Conservation (phyloP, 352 stramenopile genomes). For the Phytophthora lateralis region DNA sequence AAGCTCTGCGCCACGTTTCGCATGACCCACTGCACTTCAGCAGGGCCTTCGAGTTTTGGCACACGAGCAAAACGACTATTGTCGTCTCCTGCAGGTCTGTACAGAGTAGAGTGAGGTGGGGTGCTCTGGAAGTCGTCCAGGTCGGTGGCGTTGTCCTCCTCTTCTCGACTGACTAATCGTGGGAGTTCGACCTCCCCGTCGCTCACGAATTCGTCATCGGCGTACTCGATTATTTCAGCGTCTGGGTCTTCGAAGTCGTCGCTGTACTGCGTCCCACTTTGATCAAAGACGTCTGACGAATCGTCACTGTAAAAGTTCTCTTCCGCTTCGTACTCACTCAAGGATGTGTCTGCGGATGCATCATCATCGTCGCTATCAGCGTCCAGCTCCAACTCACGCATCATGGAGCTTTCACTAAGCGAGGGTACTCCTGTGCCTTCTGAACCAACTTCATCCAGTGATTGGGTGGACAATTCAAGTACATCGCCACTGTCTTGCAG, state of each 20-base stretch:
- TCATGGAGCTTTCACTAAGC: slow-evolving; percentile 65
- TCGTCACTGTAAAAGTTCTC: slow-evolving; percentile 89
- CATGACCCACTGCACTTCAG: slow-evolving; percentile 81
- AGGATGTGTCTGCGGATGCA: slow-evolving; percentile 52
- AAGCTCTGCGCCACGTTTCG: slow-evolving; percentile 72
- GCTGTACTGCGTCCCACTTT: slow-evolving; percentile 77
- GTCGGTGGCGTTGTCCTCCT: slow-evolving; percentile 8
- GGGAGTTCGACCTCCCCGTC: slow-evolving; percentile 39
- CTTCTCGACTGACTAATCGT: neutral
- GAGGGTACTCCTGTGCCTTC: slow-evolving; percentile 25
- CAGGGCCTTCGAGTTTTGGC: slow-evolving; percentile 38
- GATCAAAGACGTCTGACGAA: slow-evolving; percentile 69
- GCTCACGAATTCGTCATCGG: slow-evolving; percentile 61
- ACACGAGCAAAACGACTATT: slow-evolving; percentile 9
- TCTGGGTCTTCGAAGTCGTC: slow-evolving; percentile 84
- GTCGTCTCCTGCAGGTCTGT: slow-evolving; percentile 21
- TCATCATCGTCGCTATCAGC: slow-evolving; percentile 48
- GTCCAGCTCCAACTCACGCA: slow-evolving; percentile 62
- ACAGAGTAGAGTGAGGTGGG: slow-evolving; percentile 18
- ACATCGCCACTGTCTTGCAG: slow-evolving; percentile 30
- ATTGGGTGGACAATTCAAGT: slow-evolving; percentile 31
- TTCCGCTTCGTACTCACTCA: slow-evolving; percentile 77
- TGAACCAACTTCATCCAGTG: slow-evolving; percentile 37
- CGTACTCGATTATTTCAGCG: slow-evolving; percentile 82
- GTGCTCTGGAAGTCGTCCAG: slow-evolving; percentile 11